Conservation (phyloP, 352 stramenopile genomes). For the Phytopythium helicoides region DNA sequence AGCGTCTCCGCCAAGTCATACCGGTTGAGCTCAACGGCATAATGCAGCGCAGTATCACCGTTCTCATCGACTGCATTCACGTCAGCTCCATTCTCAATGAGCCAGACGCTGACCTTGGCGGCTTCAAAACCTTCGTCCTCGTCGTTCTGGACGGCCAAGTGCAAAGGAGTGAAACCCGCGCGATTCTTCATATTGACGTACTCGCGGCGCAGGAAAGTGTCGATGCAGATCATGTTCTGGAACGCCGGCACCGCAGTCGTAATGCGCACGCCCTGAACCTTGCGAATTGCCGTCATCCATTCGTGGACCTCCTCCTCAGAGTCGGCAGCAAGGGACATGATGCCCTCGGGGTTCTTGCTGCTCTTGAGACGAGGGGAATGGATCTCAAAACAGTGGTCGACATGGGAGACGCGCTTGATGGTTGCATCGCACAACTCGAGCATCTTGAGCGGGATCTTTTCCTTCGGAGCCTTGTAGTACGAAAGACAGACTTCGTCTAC, state of each 20-base stretch:
- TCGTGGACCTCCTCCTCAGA: constrained; percentile 83
- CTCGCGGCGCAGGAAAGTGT: constrained; percentile 71
- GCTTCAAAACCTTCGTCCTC: constrained; percentile 89
- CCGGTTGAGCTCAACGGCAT: constrained; percentile 77
- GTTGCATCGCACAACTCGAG: constrained; percentile 79
- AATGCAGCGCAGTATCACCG: constrained; percentile 85
- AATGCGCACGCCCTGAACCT: constrained; percentile 80
- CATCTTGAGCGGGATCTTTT: constrained; percentile 84
- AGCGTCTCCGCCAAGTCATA: constrained; percentile 83
- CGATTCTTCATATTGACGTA: constrained; percentile 90
- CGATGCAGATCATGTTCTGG: constrained; percentile 90
- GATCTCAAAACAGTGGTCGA: constrained; percentile 86
- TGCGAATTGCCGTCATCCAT: constrained; percentile 86
- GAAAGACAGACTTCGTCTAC: constrained; percentile 82
- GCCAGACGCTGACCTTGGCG: constrained; percentile 83
- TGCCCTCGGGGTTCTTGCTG: constrained; percentile 76
- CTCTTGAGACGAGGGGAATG: constrained; percentile 81
- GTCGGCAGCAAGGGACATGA: constrained; percentile 84
- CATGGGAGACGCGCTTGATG: constrained; percentile 79
- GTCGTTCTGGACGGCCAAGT: constrained; percentile 83
- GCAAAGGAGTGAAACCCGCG: constrained; percentile 71
- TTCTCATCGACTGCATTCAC: constrained; percentile 74
- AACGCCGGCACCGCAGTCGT: constrained; percentile 65
- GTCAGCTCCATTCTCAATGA: constrained; percentile 85
- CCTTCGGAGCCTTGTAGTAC: constrained; percentile 85